Evolutionary conservation across 1,284 basidiomycete species (phyloP).

Genomic region (Anthracocystis setariae): DNA sequence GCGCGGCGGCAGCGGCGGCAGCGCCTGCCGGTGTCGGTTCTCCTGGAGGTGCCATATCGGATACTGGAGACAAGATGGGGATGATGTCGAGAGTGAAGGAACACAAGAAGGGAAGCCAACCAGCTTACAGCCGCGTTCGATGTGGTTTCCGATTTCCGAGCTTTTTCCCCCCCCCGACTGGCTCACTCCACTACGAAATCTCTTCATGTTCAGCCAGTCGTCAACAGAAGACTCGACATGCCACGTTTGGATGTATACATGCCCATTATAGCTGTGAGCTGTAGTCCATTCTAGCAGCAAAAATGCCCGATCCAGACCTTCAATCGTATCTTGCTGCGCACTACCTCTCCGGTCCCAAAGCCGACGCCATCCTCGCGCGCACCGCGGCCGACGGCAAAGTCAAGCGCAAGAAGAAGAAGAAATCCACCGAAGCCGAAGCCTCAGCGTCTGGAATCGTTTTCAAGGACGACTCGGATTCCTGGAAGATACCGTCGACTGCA

Average conservation of each 20-base stretch:
- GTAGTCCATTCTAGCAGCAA: too few relatives aligned
- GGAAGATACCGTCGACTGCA: conserved; percentile 23
- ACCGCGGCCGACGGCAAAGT: conserved; percentile 71
- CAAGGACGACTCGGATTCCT: conserved; percentile 53
- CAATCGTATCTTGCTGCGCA: conserved; percentile 72
- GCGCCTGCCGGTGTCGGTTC: conserved; percentile 40
- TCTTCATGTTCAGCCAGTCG: background rate
- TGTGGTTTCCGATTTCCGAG: conserved; percentile 16
- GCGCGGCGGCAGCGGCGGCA: conserved; percentile 39
- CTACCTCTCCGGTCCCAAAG: conserved; percentile 97
- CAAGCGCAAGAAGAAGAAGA: conserved; percentile 75
- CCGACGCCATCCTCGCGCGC: conserved; percentile 88
- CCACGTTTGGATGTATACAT: too few relatives aligned
- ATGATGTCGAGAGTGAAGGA: conserved; percentile 1
- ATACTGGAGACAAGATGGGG: background rate
- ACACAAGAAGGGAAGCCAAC: background rate
- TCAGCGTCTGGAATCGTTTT: conserved; percentile 44
- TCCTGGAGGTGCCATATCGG: conserved; percentile 41
- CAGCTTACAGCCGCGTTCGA: conserved; percentile 7
- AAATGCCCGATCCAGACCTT: conserved; percentile 67
- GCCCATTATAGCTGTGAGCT: too few relatives aligned
- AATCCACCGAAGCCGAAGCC: conserved; percentile 69
- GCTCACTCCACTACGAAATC: conserved; percentile 1
- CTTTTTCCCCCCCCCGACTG: background rate
- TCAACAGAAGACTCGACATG: too few relatives aligned